Evolutionary conservation across 495 filamentous ascomycete species (phyloP), one percentile per base, ranked within the genome.

Genomic region (Polyplosphaeria fusca): DNA sequence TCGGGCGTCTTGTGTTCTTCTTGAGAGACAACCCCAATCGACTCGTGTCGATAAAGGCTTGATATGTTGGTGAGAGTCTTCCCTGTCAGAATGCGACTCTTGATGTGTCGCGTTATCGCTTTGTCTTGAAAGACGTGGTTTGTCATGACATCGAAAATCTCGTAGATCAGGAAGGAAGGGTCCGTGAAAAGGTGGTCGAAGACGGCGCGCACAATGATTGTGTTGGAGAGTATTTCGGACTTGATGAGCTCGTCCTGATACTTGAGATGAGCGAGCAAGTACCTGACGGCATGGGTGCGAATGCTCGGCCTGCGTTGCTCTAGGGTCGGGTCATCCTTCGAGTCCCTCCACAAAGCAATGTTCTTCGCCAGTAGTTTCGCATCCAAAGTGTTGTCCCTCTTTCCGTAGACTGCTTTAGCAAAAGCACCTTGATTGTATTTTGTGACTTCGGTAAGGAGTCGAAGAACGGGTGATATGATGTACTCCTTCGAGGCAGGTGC

Each of bases 401-500:
- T 79, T 23, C 81, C 74, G 64, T 89, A 91, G 23, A 94, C 72
- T 37, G 80, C 77, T 35, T 79, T 81, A 12, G 89, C 86, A 19
- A 86, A 74, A 35, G 80, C 81, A 14, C 90, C 91, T 5, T 89
- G 91, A 71, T 95, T 89, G 61, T 91, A 90, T 25, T 76, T 81
- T 13, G 86, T 79, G 3, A 88, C 76, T 71, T 96, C 89, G 19
- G 82, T 86, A 43, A 96, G 76, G 42, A 96, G 75, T 53, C 89
- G 80, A 40, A 96, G 69, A 38, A 84, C 87, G 0, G 91, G 89
- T 2, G 86, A 90, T 55, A 96, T 91, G 37, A 95, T 73, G 72
- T 87, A 86, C 30, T 91, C 86, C 64, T 92, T 95, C 2, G 78
- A 74, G 66, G 86, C 89, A 2, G 81, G 79, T 3, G 86, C 83